Evolutionary conservation across 345 rosid genomes (phyloP), one percentile per base, ranked within the genome.

Genomic region (Populus nigra): DNA sequence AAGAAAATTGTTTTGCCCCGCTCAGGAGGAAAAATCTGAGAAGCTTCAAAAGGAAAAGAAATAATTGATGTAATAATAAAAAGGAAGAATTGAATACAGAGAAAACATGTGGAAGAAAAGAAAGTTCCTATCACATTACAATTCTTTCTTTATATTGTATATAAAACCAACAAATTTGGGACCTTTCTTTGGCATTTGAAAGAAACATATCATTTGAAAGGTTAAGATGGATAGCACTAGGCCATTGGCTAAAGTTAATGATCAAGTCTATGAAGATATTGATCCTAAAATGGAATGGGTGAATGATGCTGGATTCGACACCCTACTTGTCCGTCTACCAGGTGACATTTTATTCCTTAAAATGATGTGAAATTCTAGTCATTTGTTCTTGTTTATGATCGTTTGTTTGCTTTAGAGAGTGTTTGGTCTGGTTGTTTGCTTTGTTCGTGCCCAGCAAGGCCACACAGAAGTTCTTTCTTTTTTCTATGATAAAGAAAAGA

Each of bases 221-320:
- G 13, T 4, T 59, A 8, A 18, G 59, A 53, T 53, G 59, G n/a
- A 16, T 16, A 49, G 55, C 55, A 16, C 55, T 4, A 49, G 17
- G 55, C 9, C 59, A 53, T 5, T 18, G 59, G 59, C 59, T 39
- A 62, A 31, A 9, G 3, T 29, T 22, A 10, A 53, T 18, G 59
- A 73, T 35, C 88, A 76, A 31, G 50, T 68, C 25, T 81, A 86
- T 67, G 78, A 86, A 25, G 86, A 83, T 45, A 78, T 86, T 25
- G 83, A 74, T 5, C 88, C 88, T 38, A 59, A 69, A 65, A 69
- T 81, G 16, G 79, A 82, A 10, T 84, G 83, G 87, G 81, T 53
- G 74, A 29, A 41, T 18, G 80, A 86, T 47, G 72, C 67, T 29
- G 84, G 68, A 39, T 77, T 73, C 8, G 86, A 86, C 27, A 69